Evolutionary conservation across 2,329 filamentous ascomycete species (phyloP), one percentile per base, ranked within the genome.

Genomic region (Fusarium sp.): DNA sequence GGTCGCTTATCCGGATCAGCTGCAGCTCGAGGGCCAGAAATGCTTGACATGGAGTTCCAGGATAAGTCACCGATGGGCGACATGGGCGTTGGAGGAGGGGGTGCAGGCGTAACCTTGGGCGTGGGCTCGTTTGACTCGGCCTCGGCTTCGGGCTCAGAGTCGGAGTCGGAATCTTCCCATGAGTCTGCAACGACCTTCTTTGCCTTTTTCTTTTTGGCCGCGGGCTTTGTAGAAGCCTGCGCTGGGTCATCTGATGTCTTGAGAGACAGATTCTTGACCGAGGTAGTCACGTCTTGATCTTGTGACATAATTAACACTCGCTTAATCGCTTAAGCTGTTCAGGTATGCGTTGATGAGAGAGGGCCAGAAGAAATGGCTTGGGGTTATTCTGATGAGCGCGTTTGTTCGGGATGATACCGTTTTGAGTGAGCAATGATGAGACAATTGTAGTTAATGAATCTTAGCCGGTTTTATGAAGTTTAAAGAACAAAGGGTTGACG

Each of bases 41-140:
- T n/a, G 57, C 70, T 59, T 68, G 56, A 25, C 12, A 45, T 49
- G 6, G 73, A 40, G 3, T 63, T 64, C 75, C 74, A 76, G 48
- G 71, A 63, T 4, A 45, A 51, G 48, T 73, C 53, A 72, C 75
- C 65, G 12, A 61, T 61, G 1, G 89, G 87, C 0, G 88, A 88
- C 71, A 88, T 86, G 13, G 91, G 91, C 1, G 90, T 93, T 1
- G 91, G 89, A 3, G 91, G 91, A 29, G 91, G 91, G 22, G 90
- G 86, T 11, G 78, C 80, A 14, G 72, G 70, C 16, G 75, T 63
- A 77, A 77, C 10, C 64, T 24, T 71, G 40, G 68, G 59, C 14
- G 90, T 90, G 14, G 64, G 65, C 42, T 58, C 60, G 59, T 67
- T 68, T 25, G 76, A 74, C 45, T 78, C 76, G 24, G 78, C 76